Conservation (phyloP, 108 stramenopile genomes). For the Pseudonitzschia multiseries region DNA sequence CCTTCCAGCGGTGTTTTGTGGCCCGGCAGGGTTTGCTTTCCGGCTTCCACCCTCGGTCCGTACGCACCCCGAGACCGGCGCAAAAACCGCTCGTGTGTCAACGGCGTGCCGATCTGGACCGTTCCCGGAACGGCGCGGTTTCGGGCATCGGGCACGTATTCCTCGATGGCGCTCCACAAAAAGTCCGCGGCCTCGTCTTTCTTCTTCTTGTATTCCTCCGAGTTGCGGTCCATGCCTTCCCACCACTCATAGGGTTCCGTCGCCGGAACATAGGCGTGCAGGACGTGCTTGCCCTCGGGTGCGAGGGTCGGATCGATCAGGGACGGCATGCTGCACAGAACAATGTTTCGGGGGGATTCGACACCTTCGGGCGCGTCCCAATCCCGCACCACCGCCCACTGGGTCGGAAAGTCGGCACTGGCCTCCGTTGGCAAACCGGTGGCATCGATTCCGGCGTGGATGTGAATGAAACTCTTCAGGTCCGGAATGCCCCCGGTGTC, state of each 20-base stretch:
- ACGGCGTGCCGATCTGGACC: conserved; percentile 85
- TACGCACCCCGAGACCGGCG: conserved; percentile 63
- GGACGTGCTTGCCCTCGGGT: conserved; percentile 89
- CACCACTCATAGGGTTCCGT: conserved; percentile 89
- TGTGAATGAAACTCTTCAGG: conserved; percentile 86
- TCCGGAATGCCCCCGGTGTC: conserved; percentile 58
- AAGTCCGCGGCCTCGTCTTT: conserved; percentile 87
- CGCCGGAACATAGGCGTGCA: conserved; percentile 91
- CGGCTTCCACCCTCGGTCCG: conserved; percentile 67
- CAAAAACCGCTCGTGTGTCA: conserved; percentile 92
- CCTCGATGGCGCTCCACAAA: conserved; percentile 91
- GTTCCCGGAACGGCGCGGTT: conserved; percentile 62
- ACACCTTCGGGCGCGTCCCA: conserved; percentile 81
- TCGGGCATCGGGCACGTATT: conserved; percentile 83
- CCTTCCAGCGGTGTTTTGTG: conserved; percentile 58
- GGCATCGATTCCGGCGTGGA: conserved; percentile 91
- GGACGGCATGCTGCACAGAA: conserved; percentile 77
- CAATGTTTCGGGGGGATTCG: conserved; percentile 85
- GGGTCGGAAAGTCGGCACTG: conserved; percentile 86
- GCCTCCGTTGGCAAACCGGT: conserved; percentile 67
- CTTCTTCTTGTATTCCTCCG: conserved; percentile 77
- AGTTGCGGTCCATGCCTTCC: conserved; percentile 80
- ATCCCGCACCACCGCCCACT: conserved; percentile 91
- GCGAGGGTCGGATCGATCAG: conserved; percentile 86
- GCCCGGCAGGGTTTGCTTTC: conserved; percentile 59